Evolutionary conservation across 345 rosid genomes (phyloP).

Genomic region (Arabidopsis suecica): DNA sequence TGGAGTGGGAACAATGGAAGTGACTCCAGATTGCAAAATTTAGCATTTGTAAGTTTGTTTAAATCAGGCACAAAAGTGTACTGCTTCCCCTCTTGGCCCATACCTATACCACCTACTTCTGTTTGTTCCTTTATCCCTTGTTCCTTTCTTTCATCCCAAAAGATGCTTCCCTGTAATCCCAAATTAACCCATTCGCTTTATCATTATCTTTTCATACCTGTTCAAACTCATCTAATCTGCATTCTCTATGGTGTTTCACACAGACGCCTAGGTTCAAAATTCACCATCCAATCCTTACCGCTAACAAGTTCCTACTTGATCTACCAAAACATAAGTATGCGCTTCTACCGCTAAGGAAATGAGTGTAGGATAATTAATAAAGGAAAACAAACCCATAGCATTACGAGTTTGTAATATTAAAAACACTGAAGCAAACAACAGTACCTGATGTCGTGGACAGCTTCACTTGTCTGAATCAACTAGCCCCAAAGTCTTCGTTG

Average conservation of each 20-base stretch:
- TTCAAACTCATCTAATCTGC: conserved; percentile 12
- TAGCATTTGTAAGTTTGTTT: conserved; percentile 46
- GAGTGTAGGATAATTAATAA: not conserved
- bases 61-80: conserved; percentile 32
- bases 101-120: conserved; percentile 32
- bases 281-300: conserved; percentile 1
- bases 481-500: conserved; percentile 26
- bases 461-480: conserved; percentile 44
- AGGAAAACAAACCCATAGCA: conserved; percentile 1
- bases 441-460: conserved; percentile 44
- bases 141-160: conserved; percentile 29
- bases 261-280: conserved; percentile 9
- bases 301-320: conserved; percentile 3
- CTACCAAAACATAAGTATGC: conserved; percentile 21
- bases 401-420: conserved; percentile 14
- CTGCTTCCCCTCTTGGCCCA: conserved; percentile 40
- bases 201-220: conserved; percentile 23
- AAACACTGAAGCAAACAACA: conserved; percentile 24
- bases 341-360: conserved; percentile 12
- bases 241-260: conserved; percentile 13
- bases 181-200: conserved; percentile 18
- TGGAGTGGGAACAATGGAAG: conserved; percentile 40
- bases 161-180: conserved; percentile 22
- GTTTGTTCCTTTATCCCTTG: conserved; percentile 44
- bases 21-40: conserved; percentile 40